These are phyloP conservation scores for Cutaneotrichosporon cutaneum DNA, from an alignment of 1,284 basidiomycete genomes.

Conservation along the genomic window DNA sequence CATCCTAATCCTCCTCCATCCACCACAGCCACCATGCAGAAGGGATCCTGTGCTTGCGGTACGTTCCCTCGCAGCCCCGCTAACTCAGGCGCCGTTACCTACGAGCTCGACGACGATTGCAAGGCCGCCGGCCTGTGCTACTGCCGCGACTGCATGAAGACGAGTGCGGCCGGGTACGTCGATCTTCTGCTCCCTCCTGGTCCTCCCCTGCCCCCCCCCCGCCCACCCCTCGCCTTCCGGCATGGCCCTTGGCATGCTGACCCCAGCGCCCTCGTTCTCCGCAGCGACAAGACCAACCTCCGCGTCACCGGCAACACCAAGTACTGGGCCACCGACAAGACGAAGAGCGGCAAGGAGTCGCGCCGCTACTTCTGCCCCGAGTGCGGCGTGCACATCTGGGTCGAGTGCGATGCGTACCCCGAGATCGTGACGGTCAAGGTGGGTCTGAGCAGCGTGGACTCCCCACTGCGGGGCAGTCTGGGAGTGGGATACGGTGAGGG, in stretches of 20 bases:
- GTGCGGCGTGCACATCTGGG: slow-evolving; percentile 19
- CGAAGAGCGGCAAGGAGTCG: slow-evolving; percentile 13
- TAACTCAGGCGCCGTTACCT: slow-evolving; percentile 11
- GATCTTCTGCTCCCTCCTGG: too few relatives aligned
- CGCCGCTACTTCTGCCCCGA: slow-evolving; percentile 18
- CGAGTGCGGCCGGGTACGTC: slow-evolving; percentile 5
- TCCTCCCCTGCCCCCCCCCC: not conserved
- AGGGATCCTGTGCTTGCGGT: not conserved
- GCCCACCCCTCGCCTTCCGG: too few relatives aligned
- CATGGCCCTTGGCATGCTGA: too few relatives aligned
- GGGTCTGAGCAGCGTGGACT: too few relatives aligned
- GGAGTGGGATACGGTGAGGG: not conserved
- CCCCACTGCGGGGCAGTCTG: too few relatives aligned
- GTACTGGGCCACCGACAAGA: slow-evolving; percentile 5
- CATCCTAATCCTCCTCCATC: too few relatives aligned
- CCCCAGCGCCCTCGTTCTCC: slow-evolving; percentile 16
- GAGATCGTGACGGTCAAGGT: slow-evolving; percentile 14
- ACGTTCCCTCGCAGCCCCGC: not conserved
- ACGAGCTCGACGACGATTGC: slow-evolving; percentile 12
- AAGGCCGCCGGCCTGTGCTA: slow-evolving; percentile 14
- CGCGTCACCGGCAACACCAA: slow-evolving; percentile 13
- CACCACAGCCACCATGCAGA: not conserved
- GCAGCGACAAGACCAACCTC: slow-evolving; percentile 1
- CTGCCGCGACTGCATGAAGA: slow-evolving; percentile 17
- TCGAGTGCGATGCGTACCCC: slow-evolving; percentile 8